Percentiles rank a stretch among this genome's conserved stretches.
Conservation (phyloP, 2,329 filamentous ascomycete species). For the Pseudogymnoascus sp. region DNA sequence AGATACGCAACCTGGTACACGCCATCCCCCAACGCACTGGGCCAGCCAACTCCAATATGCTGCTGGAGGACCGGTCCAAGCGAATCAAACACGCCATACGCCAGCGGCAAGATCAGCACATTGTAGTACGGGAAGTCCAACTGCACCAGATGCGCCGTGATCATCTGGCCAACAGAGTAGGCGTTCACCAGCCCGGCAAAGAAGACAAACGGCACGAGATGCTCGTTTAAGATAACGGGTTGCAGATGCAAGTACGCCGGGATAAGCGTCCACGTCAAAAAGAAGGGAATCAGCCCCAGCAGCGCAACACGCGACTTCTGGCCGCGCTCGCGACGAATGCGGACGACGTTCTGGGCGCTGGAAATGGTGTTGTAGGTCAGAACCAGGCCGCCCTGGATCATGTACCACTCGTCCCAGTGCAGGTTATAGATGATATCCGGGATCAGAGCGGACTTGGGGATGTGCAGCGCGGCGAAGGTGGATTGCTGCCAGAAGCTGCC, state of each 20-base stretch:
- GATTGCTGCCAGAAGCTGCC: slow-evolving; percentile 89
- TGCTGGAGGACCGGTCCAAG: slow-evolving; percentile 61
- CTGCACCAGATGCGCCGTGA: slow-evolving; percentile 86
- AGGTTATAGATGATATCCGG: slow-evolving; percentile 67
- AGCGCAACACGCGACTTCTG: slow-evolving; percentile 67
- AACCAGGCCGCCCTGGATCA: slow-evolving; percentile 75
- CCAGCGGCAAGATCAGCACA: slow-evolving; percentile 69
- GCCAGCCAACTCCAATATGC: slow-evolving; percentile 56
- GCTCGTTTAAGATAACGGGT: slow-evolving; percentile 70
- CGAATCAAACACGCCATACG: slow-evolving; percentile 71
- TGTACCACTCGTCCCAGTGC: slow-evolving; percentile 86
- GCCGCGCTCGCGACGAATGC: slow-evolving; percentile 64
- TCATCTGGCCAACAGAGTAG: slow-evolving; percentile 92
- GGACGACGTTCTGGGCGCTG: slow-evolving; percentile 74
- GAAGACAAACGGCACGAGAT: slow-evolving; percentile 82
- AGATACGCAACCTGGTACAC: slow-evolving; percentile 89
- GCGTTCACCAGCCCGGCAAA: slow-evolving; percentile 88
- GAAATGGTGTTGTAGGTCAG: slow-evolving; percentile 60
- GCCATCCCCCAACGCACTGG: slow-evolving; percentile 62
- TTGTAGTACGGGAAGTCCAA: slow-evolving; percentile 86
- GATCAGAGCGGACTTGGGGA: slow-evolving; percentile 56
- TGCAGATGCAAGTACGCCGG: slow-evolving; percentile 75
- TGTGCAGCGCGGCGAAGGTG: slow-evolving; percentile 63
- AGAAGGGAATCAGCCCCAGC: slow-evolving; percentile 75
- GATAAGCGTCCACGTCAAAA: slow-evolving; percentile 68